Evolutionary conservation across 495 filamentous ascomycete species (phyloP).

Genomic region (Penicillium bovifimosum): DNA sequence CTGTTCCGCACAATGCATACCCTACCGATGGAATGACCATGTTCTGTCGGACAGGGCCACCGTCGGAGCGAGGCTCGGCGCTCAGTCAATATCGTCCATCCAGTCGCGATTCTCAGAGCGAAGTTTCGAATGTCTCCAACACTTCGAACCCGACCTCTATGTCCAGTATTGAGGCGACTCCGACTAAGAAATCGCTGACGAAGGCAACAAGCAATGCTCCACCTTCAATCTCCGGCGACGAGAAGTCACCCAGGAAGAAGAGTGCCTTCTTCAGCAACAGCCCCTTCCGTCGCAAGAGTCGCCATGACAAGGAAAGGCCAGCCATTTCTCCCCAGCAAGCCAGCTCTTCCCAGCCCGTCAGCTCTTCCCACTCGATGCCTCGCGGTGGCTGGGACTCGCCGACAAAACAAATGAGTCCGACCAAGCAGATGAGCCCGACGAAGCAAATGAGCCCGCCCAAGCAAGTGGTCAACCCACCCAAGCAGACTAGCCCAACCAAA

Average conservation of each 20-base stretch:
- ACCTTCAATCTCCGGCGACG: slow-evolving; percentile 42
- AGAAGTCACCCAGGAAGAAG: slow-evolving; percentile 72
- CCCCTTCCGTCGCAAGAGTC: slow-evolving; percentile 91
- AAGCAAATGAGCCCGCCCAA: slow-evolving; percentile 14
- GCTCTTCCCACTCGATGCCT: slow-evolving; percentile 10
- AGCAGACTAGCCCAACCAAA: slow-evolving; percentile 17
- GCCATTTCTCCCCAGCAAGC: slow-evolving; percentile 25
- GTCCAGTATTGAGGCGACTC: slow-evolving; percentile 63
- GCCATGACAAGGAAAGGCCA: slow-evolving; percentile 69
- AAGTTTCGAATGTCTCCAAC: slow-evolving; percentile 51
- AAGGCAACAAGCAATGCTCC: slow-evolving; percentile 54
- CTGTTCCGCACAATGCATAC: slow-evolving; percentile 87
- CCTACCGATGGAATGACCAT: slow-evolving; percentile 98
- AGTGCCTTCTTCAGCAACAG: slow-evolving; percentile 94
- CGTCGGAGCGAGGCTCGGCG: slow-evolving; percentile 77
- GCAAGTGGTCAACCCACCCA: background rate
- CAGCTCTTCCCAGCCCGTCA: slow-evolving; percentile 17
- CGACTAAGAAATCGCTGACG: slow-evolving; percentile 60
- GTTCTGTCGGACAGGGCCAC: slow-evolving; percentile 83
- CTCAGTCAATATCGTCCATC: slow-evolving; percentile 70
- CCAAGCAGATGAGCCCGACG: slow-evolving; percentile 4
- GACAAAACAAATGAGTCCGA: slow-evolving; percentile 4
- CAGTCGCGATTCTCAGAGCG: slow-evolving; percentile 86
- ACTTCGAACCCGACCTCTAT: slow-evolving; percentile 69
- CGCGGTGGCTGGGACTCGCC: slow-evolving; percentile 37